Evolutionary conservation across 805 yeast species (phyloP), one percentile per base, ranked within the genome.

Genomic region (Myxozyma neglecta): DNA sequence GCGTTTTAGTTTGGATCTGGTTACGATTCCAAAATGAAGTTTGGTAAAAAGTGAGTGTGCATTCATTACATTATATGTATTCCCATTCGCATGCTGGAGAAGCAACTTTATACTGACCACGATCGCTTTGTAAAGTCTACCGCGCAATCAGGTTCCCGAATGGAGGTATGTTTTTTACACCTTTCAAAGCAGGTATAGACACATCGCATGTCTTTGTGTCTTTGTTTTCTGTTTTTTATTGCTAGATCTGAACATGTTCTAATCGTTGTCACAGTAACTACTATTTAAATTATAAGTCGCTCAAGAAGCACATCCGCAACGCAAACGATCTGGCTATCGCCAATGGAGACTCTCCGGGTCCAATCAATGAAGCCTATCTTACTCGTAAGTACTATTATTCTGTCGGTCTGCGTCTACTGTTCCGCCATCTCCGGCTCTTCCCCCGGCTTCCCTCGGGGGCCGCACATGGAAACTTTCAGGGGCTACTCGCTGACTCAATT

Each of bases 81-180:
- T 24, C 29, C 29, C 29, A 24, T 24, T 24, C 29, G 29, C 29
- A 5, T 24, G 29, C 29, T 24, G 5, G 4, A 24, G 5, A 5
- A 24, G 29, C 29, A 24, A 24, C 29, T 24, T 24, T 16, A 37
- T 32, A 11, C 35, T 46, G 34, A 14, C 29, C 5, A 24, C 29
- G 29, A 24, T 24, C 29, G 29, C 29, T 24, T 24, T 24, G 29
- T 24, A 24, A 24, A 77, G 80, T 35, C 79, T 89, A 67, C 76
- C 85, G 37, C 80, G 88, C 52, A 96, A 93, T 75, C 96, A 91
- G 78, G 90, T 92, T 60, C 97, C 97, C 3, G 97, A 91, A 75
- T 93, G 98, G 98, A 80, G 85, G 76, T 73, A 59, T 44, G 74
- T 67, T 37, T 29, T 18, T 16, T 10, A 36, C 46, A 11, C 49